These are phyloP conservation scores for Spergularia bocconei DNA, from an alignment of 148 eudicot species.

Conservation along the genomic window DNA sequence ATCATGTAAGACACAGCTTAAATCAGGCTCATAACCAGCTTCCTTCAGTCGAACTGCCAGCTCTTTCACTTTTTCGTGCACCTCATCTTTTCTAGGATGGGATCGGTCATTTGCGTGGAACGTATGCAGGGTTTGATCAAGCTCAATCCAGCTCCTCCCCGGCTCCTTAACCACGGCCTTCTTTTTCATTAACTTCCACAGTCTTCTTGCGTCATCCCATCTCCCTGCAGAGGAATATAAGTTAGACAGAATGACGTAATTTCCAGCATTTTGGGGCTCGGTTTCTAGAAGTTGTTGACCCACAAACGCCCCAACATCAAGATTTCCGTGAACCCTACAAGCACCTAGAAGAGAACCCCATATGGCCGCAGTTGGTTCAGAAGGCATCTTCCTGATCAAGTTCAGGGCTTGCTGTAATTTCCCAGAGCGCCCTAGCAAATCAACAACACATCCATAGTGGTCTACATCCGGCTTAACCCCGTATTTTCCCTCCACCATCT, in stretches of 20 bases:
- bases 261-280: conserved; percentile 88
- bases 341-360: conserved; percentile 93
- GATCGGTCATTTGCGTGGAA: conserved; percentile 65
- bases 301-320: conserved; percentile 60
- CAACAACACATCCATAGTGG: conserved; percentile 88
- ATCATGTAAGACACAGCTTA: conserved; percentile 63
- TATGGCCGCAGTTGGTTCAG: conserved; percentile 78
- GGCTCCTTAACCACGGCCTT: conserved; percentile 68
- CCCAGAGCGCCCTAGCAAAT: conserved; percentile 84
- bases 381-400: conserved; percentile 64
- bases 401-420: conserved; percentile 57
- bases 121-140: conserved; percentile 61
- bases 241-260: conserved; percentile 69
- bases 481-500: conserved; percentile 43
- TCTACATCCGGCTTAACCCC: conserved; percentile 59
- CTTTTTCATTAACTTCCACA: conserved; percentile 63
- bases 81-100: conserved; percentile 62
- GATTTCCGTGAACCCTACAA: conserved; percentile 62
- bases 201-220: conserved; percentile 69
- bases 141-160: conserved; percentile 84
- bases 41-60: conserved; percentile 45
- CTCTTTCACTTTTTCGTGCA: conserved; percentile 56
- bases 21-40: conserved; percentile 72
- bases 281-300: conserved; percentile 56
- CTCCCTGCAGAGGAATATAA: conserved; percentile 71